phyloP scores from a whole-genome alignment of 2,329 filamentous ascomycete species.

The Cercospora sp. region DNA sequence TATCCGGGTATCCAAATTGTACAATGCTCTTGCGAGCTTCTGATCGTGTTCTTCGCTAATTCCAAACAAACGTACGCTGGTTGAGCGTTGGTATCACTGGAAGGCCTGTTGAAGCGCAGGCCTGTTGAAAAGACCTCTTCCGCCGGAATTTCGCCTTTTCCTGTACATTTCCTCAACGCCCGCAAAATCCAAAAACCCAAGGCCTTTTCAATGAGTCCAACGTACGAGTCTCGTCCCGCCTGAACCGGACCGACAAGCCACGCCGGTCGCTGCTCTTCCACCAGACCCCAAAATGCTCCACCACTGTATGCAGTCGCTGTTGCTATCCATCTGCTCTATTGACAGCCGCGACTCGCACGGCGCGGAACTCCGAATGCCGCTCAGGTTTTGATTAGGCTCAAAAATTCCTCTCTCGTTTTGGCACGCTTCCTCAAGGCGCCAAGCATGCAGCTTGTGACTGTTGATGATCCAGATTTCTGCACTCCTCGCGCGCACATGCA shows the following conservation, averaged over 20 bases:
- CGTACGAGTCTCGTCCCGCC: not conserved
- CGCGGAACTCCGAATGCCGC: not conserved
- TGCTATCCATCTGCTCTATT: not conserved
- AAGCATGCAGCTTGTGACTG: conserved; percentile 96
- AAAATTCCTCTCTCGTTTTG: conserved; percentile 93
- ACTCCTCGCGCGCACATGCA: conserved; percentile 99
- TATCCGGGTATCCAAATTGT: not conserved
- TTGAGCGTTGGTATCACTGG: conserved; percentile 41
- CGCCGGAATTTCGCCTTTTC: conserved; percentile 1
- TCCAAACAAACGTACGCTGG: conserved; percentile 36
- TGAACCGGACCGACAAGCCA: not conserved
- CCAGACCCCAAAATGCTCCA: not conserved
- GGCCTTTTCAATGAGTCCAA: not conserved
- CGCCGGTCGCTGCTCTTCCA: not conserved
- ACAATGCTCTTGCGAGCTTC: conserved; percentile 12
- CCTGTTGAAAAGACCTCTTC: conserved; percentile 15
- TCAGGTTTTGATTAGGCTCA: conserved; percentile 54
- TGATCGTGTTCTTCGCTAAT: conserved; percentile 5
- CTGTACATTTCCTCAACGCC: not conserved
- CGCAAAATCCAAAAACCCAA: not conserved
- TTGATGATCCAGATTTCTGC: conserved; percentile 81
- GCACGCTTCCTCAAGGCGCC: conserved; percentile 90
- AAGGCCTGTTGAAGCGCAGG: conserved; percentile 15
- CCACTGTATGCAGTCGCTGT: not conserved
- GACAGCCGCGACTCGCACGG: not conserved